Conservation (phyloP, 192 early-diverging fungal genomes). For the Backusella westeae region DNA sequence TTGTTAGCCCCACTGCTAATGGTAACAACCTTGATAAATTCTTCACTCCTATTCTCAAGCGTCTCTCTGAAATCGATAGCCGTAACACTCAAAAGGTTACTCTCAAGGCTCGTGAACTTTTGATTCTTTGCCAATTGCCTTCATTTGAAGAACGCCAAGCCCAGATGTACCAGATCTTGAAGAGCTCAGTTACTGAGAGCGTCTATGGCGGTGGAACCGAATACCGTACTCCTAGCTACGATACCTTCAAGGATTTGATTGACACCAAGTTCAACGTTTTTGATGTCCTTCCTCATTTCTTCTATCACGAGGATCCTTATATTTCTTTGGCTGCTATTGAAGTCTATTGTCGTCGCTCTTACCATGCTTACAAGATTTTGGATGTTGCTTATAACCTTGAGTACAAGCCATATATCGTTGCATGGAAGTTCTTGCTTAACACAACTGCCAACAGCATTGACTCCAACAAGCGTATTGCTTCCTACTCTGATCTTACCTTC, state of each 20-base stretch:
- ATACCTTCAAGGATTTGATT: constrained; percentile 80
- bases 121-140: constrained; percentile 92
- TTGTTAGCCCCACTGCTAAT: constrained; percentile 63
- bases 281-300: constrained; percentile 92
- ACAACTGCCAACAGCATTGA: constrained; percentile 40
- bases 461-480: constrained; percentile 68
- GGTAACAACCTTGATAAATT: constrained; percentile 65
- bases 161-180: constrained; percentile 84
- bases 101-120: constrained; percentile 90
- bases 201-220: constrained; percentile 73
- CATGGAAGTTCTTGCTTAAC: constrained; percentile 73
- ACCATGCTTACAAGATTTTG: constrained; percentile 95
- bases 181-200: constrained; percentile 69
- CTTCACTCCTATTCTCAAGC: constrained; percentile 78
- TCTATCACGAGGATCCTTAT: constrained; percentile 80
- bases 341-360: constrained; percentile 95
- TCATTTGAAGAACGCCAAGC: constrained; percentile 84
- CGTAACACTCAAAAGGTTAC: constrained; percentile 83
- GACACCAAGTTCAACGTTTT: constrained; percentile 94
- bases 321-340: constrained; percentile 87
- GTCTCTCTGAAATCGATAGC: constrained; percentile 74
- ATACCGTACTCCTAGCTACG: constrained; percentile 71
- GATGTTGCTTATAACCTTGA: constrained; percentile 76
- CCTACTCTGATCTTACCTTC: constrained; percentile 80
- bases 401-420: constrained; percentile 62